phyloP scores from a whole-genome alignment of 371 early-diverging fungal species.

The Lichtheimia corymbifera region DNA sequence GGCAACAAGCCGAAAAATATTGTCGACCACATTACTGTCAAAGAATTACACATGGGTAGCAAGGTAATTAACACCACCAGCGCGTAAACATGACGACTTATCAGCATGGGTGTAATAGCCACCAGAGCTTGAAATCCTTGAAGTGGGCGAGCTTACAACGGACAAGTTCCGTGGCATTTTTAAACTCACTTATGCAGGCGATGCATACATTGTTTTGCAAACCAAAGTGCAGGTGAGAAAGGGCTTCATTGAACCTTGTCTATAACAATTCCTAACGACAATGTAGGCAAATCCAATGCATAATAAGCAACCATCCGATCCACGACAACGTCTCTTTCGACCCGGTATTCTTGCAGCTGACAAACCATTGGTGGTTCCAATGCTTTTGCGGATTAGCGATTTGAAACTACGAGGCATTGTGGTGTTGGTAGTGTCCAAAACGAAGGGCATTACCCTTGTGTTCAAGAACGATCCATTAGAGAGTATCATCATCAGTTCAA shows the following conservation, averaged over 20 bases:
- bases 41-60: constrained; percentile 93
- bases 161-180: constrained; percentile 96
- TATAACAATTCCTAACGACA: background rate
- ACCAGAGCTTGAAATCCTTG: constrained; percentile 96
- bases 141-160: constrained; percentile 91
- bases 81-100: too few species aligned
- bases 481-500: constrained; percentile 87
- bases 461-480: constrained; percentile 98
- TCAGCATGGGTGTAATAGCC: constrained; percentile 53
- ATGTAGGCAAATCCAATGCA: constrained; percentile 81
- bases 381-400: constrained; percentile 89
- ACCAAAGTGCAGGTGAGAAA: constrained; percentile 90
- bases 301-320: constrained; percentile 44
- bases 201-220: constrained; percentile 90
- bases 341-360: constrained; percentile 85
- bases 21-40: constrained; percentile 86
- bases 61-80: constrained; percentile 51
- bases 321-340: constrained; percentile 62
- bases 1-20: constrained; percentile 90
- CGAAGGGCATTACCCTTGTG: constrained; percentile 90
- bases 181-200: constrained; percentile 89
- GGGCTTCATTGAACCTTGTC: too few species aligned
- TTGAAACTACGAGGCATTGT: constrained; percentile 90
- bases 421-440: constrained; percentile 90
- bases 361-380: constrained; percentile 92